These are phyloP conservation scores for Phyllosticta ampelicida DNA, from an alignment of 2,329 filamentous ascomycete species.

Conservation along the genomic window DNA sequence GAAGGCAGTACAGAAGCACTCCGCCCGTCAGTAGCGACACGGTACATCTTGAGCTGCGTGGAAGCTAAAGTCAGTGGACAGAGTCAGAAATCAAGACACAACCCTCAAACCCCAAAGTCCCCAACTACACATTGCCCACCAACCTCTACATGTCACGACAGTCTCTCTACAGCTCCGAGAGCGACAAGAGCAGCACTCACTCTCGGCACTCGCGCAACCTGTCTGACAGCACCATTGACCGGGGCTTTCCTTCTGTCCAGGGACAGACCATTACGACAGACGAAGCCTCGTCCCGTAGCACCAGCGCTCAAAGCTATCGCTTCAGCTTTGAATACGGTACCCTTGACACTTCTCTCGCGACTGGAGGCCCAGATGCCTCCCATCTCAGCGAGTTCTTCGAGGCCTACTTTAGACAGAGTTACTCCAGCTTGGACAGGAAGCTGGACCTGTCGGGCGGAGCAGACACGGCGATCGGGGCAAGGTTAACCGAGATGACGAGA, in stretches of 20 bases:
- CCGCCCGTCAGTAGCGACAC: not conserved
- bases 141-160: conserved; percentile 1
- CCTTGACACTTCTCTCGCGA: not conserved
- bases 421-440: not conserved
- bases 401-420: conserved; percentile 25
- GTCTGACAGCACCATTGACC: not conserved
- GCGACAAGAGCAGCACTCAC: conserved; percentile 2
- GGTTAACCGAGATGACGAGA: not conserved
- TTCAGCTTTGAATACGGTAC: not conserved
- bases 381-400: conserved; percentile 31
- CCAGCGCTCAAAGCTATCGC: not conserved
- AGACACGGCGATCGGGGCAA: not conserved
- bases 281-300: not conserved
- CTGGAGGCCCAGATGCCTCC: conserved; percentile 11
- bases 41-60: not conserved
- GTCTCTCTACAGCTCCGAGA: not conserved
- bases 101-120: not conserved
- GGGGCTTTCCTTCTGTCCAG: not conserved
- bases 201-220: not conserved
- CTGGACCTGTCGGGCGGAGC: not conserved
- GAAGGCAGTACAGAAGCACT: not conserved
- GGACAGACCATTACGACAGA: not conserved
- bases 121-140: not conserved
- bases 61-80: not conserved
- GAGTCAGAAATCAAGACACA: too few species aligned